Percentiles rank a stretch among this genome's conserved stretches.
phyloP scores from a whole-genome alignment of 225 moss, liverwort and hornwort species.

The Pseudisothecium myosuroides region DNA sequence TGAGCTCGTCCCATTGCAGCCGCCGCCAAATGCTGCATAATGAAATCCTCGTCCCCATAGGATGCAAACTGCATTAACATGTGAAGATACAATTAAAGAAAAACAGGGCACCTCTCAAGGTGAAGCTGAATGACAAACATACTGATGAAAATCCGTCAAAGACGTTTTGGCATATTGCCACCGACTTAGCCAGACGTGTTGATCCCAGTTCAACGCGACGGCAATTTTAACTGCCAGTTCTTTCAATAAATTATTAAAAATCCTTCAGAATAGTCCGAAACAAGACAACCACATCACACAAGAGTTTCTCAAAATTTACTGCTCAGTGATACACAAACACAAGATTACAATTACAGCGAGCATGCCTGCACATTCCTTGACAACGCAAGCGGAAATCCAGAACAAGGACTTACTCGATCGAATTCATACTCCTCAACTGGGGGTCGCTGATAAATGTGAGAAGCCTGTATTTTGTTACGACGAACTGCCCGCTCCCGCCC shows the following conservation, averaged over 20 bases:
- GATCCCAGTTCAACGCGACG: not conserved
- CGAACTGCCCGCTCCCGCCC: conserved; percentile 59
- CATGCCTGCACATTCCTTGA: not conserved
- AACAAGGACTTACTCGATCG: conserved; percentile 28
- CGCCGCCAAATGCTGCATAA: conserved; percentile 56
- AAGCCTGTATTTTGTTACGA: conserved; percentile 39
- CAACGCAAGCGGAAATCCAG: not conserved
- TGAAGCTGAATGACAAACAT: not conserved
- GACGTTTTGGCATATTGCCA: not conserved
- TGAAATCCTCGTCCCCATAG: conserved; percentile 57
- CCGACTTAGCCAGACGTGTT: not conserved
- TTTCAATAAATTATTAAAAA: not conserved
- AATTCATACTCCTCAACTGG: conserved; percentile 56
- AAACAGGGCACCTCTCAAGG: not conserved
- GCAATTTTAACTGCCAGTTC: not conserved
- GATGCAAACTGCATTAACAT: conserved; percentile 44
- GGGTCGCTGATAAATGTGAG: conserved; percentile 40
- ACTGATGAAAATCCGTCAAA: not conserved
- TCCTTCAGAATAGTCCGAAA: not conserved
- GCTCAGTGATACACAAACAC: not conserved
- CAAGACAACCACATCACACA: not conserved
- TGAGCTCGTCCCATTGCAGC: conserved; percentile 55
- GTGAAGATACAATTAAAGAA: conserved; percentile 16
- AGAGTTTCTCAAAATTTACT: not conserved
- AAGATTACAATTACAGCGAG: not conserved